These are phyloP conservation scores for Saccharomycopsis babjevae DNA, from an alignment of 805 yeast genomes.

Conservation along the genomic window DNA sequence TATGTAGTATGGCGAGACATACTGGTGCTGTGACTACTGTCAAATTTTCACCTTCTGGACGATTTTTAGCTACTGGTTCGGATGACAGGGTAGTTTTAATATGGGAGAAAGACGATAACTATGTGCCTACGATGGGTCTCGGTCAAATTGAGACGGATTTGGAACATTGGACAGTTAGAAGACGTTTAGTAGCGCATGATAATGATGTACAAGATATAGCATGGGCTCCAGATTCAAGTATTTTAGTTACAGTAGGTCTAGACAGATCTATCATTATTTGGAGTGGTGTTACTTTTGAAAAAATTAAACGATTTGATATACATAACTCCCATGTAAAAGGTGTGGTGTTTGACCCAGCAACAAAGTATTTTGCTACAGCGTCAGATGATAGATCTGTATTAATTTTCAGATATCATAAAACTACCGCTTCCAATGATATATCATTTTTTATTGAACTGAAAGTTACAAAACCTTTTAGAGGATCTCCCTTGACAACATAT, in stretches of 20 bases:
- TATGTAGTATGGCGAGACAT: constrained; percentile 89
- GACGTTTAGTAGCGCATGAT: constrained; percentile 90
- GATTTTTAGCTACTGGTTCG: constrained; percentile 87
- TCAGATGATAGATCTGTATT: constrained; percentile 91
- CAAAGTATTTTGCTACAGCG: constrained; percentile 93
- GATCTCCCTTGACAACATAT: constrained; percentile 86
- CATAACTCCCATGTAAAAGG: constrained; percentile 96
- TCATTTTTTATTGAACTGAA: constrained; percentile 82
- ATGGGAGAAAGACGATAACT: constrained; percentile 83
- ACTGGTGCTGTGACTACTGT: constrained; percentile 96
- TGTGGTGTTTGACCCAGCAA: constrained; percentile 95
- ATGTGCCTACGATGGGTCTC: constrained; percentile 45
- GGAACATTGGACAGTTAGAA: constrained; percentile 93
- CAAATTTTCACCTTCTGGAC: constrained; percentile 83
- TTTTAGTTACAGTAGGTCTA: constrained; percentile 86
- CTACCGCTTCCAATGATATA: constrained; percentile 47
- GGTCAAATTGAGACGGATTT: constrained; percentile 62
- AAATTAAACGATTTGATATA: constrained; percentile 78
- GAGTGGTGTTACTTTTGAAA: constrained; percentile 88
- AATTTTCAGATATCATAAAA: constrained; percentile 74
- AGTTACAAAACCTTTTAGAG: constrained; percentile 73
- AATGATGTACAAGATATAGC: constrained; percentile 96
- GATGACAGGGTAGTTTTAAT: constrained; percentile 87
- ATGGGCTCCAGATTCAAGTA: constrained; percentile 92
- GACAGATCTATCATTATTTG: constrained; percentile 89